Conservation (phyloP, 2,329 filamentous ascomycete species). For the Neopestalotiopsis sp. region DNA sequence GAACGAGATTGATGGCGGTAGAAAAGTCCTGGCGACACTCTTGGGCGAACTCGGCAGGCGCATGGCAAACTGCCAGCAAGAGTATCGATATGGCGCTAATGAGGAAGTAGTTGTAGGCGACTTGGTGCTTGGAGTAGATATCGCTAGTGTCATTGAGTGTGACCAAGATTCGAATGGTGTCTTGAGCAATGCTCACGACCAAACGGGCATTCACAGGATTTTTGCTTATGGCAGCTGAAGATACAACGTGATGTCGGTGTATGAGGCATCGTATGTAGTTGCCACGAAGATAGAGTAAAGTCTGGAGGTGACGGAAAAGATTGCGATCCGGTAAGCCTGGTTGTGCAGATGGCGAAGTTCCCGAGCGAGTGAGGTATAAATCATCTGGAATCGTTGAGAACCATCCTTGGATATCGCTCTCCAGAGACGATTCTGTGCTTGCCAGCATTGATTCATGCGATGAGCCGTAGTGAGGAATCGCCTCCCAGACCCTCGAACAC, state of each 20-base stretch:
- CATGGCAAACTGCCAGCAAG: slow-evolving; percentile 16
- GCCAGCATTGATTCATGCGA: slow-evolving; percentile 40
- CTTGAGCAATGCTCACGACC: slow-evolving; percentile 13
- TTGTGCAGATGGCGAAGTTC: not conserved
- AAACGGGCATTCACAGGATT: not conserved
- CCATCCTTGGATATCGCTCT: slow-evolving; percentile 10
- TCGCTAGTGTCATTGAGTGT: slow-evolving; percentile 7
- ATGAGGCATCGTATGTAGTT: slow-evolving; percentile 16
- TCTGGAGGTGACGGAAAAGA: not conserved
- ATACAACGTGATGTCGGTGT: slow-evolving; percentile 14
- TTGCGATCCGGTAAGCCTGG: not conserved
- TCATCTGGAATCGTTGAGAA: slow-evolving; percentile 8
- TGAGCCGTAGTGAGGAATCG: slow-evolving; percentile 11
- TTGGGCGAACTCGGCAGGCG: slow-evolving; percentile 8
- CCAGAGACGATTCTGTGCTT: not conserved
- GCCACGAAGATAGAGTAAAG: slow-evolving; percentile 15
- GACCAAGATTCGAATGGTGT: slow-evolving; percentile 12
- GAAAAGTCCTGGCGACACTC: slow-evolving; percentile 12
- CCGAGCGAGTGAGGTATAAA: not conserved
- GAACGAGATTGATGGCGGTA: slow-evolving; percentile 7
- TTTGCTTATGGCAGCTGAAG: not conserved
- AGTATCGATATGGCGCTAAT: slow-evolving; percentile 14
- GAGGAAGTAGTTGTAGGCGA: slow-evolving; percentile 15
- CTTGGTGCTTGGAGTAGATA: slow-evolving; percentile 12
- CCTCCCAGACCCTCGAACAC: slow-evolving; percentile 16